Percentiles rank a stretch among this genome's conserved stretches.
Evolutionary conservation across 2,329 filamentous ascomycete species (phyloP).

Genomic region (Aspergillus aculeatinus): DNA sequence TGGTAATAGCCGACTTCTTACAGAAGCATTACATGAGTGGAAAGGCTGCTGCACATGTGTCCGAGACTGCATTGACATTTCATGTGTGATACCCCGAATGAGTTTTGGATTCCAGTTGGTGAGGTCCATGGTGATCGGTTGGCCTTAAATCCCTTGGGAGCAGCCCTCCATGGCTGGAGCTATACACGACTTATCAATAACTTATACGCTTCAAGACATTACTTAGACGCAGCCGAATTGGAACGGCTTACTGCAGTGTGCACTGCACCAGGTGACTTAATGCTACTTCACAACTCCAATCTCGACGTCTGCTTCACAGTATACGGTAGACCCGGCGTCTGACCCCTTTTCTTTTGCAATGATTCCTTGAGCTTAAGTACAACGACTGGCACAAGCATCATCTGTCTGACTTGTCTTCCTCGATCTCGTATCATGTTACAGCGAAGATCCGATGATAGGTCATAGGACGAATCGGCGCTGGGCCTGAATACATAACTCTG

Average conservation of each 20-base stretch:
- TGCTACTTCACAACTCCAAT: neutral
- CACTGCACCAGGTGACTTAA: neutral
- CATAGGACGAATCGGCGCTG: neutral
- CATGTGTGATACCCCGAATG: neutral
- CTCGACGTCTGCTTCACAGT: neutral
- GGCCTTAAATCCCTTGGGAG: too few relatives aligned
- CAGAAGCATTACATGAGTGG: neutral
- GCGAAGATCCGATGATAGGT: neutral
- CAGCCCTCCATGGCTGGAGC: too few relatives aligned
- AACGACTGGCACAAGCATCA: neutral
- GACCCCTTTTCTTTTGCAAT: neutral
- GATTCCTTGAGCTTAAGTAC: neutral
- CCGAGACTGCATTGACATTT: neutral
- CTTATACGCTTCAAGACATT: too few relatives aligned
- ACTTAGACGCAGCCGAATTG: too few relatives aligned
- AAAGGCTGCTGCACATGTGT: neutral
- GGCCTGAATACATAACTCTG: neutral
- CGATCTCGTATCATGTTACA: neutral
- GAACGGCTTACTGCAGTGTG: too few relatives aligned
- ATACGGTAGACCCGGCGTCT: too few relatives aligned
- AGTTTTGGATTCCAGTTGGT: neutral
- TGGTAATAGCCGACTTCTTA: constrained; percentile 10
- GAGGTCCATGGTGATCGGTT: too few relatives aligned
- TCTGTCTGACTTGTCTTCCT: neutral
- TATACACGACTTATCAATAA: too few relatives aligned